Base-by-base conservation (phyloP, 495 filamentous ascomycete genomes). In the Penicillium coffeae region DNA sequence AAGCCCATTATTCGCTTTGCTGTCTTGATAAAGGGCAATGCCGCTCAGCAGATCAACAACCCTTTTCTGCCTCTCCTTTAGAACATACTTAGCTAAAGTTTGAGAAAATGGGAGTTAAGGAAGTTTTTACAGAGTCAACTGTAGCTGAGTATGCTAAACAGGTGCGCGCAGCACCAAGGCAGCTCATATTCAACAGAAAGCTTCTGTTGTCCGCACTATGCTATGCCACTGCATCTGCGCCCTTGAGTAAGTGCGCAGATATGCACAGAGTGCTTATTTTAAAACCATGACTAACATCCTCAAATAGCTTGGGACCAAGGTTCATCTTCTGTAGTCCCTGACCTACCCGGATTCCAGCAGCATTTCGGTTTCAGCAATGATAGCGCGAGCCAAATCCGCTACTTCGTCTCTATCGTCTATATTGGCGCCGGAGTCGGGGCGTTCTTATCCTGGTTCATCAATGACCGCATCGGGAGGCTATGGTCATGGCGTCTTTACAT, bases 371-470 rank as follows among this genome's bases (percentile, higher is more conserved):
- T 30, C 25, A 30, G 25, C 25, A 30, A 30, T 30, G 10, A 10
- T 10, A 30, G 25, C 10, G 25, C 25, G 10, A 10, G 25, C 25
- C 25, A 30, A 10, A 4, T 30, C 5, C 25, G 25, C 25, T 30
- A 30, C 18, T 52, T 52, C 19, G 56, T 59, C 21, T 59, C 56
- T 20, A 30, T 59, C 2, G 45, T 55, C 0, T 51, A 55, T 37
- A 45, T 55, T 21, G 51, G 56, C 6, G 34, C 33, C 25, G 56
- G 38, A 20, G 52, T 49, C 8, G 56, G 56, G 8, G 56, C 56
- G 2, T 40, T 25, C 14, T 21, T 59, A 14, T 59, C 56, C 4
- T 59, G 54, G 22, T 52, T 59, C 39, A 38, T 59, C 3, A 59
- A 59, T 21, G 56, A 59, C 36, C 39, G 45, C 1, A 34, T 59